A percentile compares a stretch with the other conserved stretches of the same genome.
phyloP scores from a whole-genome alignment of 495 filamentous ascomycete genomes.

The Penicillium silybi region DNA sequence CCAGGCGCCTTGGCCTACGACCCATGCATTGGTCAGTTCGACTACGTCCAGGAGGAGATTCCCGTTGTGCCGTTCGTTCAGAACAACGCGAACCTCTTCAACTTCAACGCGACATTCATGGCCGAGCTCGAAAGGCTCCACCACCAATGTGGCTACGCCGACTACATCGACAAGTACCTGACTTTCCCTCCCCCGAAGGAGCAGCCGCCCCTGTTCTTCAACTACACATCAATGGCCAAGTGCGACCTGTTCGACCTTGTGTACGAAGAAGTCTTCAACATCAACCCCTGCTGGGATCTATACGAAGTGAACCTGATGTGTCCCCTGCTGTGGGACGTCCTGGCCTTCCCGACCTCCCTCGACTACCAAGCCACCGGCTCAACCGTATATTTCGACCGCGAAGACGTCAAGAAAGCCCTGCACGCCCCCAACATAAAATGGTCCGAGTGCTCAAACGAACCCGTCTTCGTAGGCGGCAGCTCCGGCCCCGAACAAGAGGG shows the following conservation, averaged over 20 bases:
- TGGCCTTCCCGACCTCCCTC: constrained; percentile 43
- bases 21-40: constrained; percentile 40
- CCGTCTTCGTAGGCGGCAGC: constrained; percentile 43
- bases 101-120: constrained; percentile 53
- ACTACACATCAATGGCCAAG: constrained; percentile 24
- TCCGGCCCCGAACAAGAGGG: constrained; percentile 35
- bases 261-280: constrained; percentile 38
- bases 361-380: constrained; percentile 39
- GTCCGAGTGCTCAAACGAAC: constrained; percentile 35
- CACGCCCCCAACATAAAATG: constrained; percentile 50
- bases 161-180: constrained; percentile 53
- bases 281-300: constrained; percentile 61
- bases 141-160: constrained; percentile 52
- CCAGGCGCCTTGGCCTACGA: constrained; percentile 40
- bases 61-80: constrained; percentile 47
- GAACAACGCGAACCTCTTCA: constrained; percentile 51
- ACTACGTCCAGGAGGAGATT: constrained; percentile 37
- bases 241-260: constrained; percentile 53
- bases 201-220: constrained; percentile 36
- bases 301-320: constrained; percentile 51
- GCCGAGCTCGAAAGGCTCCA: constrained; percentile 44
- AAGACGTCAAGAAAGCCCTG: constrained; percentile 55
- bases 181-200: constrained; percentile 48
- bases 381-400: constrained; percentile 54
- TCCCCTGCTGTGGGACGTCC: constrained; percentile 43